Evolutionary conservation across 257 asterid genomes (phyloP).

Genomic region (Eustoma russellianum): DNA sequence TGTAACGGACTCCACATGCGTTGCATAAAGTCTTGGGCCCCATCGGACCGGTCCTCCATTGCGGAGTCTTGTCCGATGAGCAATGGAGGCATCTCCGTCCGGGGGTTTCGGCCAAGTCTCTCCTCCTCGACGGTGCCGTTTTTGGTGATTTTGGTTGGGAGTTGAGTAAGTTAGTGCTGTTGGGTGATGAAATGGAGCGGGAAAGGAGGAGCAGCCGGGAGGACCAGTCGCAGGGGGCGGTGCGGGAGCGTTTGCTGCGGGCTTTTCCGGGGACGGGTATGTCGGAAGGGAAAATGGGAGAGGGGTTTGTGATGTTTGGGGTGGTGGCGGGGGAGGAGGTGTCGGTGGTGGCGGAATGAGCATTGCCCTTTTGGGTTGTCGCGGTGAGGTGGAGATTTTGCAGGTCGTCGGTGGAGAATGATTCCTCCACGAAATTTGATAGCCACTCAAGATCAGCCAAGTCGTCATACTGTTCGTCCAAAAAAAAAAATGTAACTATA

Average conservation of each 20-base stretch:
- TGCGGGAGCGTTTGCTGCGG: conserved; percentile 95
- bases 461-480: conserved; percentile 73
- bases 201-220: conserved; percentile 71
- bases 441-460: conserved; percentile 99
- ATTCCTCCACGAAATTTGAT: conserved; percentile 92
- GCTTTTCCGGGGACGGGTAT: conserved; percentile 87
- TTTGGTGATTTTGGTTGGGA: conserved; percentile 9
- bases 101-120: conserved; percentile 38
- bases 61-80: conserved; percentile 91
- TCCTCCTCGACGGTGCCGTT: conserved; percentile 24
- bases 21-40: conserved; percentile 96
- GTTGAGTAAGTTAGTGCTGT: background rate
- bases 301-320: conserved; percentile 22
- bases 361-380: conserved; percentile 23
- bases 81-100: conserved; percentile 89
- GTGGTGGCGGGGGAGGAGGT: conserved; percentile 46
- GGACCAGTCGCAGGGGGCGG: conserved; percentile 92
- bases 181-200: conserved; percentile 26
- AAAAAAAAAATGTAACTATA: conserved; percentile 1
- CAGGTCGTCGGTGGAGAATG: conserved; percentile 78
- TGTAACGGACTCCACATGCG: conserved; percentile 94
- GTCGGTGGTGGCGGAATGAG: conserved; percentile 23
- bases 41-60: conserved; percentile 98
- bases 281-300: conserved; percentile 49
- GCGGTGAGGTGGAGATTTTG: conserved; percentile 42